These are phyloP conservation scores for Brettanomyces custersianus DNA, from an alignment of 805 yeast genomes.

Conservation along the genomic window DNA sequence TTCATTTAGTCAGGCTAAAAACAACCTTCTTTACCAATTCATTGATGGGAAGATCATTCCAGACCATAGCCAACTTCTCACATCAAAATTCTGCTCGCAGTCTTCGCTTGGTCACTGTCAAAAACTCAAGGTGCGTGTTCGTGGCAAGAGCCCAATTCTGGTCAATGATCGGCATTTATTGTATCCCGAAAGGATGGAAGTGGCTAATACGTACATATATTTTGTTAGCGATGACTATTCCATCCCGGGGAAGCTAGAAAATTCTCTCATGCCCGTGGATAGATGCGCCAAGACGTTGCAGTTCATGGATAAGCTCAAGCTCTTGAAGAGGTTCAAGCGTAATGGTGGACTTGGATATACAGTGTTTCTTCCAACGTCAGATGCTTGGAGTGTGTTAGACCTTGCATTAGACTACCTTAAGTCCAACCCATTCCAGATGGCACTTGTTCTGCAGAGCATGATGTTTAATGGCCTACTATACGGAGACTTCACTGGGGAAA, in stretches of 20 bases:
- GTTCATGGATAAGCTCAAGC: slow-evolving; percentile 41
- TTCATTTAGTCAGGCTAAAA: slow-evolving; percentile 15
- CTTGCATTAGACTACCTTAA: slow-evolving; percentile 53
- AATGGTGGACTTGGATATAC: slow-evolving; percentile 59
- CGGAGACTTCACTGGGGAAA: slow-evolving; percentile 40
- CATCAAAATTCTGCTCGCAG: slow-evolving; percentile 40
- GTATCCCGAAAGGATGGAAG: slow-evolving; percentile 30
- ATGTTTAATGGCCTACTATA: slow-evolving; percentile 60
- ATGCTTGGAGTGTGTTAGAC: slow-evolving; percentile 59
- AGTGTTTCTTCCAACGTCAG: slow-evolving; percentile 66
- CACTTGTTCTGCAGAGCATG: slow-evolving; percentile 44
- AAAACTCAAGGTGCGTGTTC: slow-evolving; percentile 36
- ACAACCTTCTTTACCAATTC: slow-evolving; percentile 56
- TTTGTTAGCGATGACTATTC: slow-evolving; percentile 50
- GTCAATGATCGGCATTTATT: slow-evolving; percentile 54
- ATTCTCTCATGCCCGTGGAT: slow-evolving; percentile 54
- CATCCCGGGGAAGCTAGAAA: slow-evolving; percentile 55
- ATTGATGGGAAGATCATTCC: slow-evolving; percentile 34
- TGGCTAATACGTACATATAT: slow-evolving; percentile 64
- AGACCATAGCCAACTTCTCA: slow-evolving; percentile 30
- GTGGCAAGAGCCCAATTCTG: slow-evolving; percentile 22
- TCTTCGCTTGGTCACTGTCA: slow-evolving; percentile 62
- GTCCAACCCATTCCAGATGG: slow-evolving; percentile 39
- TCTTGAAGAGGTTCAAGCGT: slow-evolving; percentile 36
- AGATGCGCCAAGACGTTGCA: slow-evolving; percentile 59